Conservation (phyloP, 2,329 filamentous ascomycete genomes). For the Colletotrichum euphorbiae region DNA sequence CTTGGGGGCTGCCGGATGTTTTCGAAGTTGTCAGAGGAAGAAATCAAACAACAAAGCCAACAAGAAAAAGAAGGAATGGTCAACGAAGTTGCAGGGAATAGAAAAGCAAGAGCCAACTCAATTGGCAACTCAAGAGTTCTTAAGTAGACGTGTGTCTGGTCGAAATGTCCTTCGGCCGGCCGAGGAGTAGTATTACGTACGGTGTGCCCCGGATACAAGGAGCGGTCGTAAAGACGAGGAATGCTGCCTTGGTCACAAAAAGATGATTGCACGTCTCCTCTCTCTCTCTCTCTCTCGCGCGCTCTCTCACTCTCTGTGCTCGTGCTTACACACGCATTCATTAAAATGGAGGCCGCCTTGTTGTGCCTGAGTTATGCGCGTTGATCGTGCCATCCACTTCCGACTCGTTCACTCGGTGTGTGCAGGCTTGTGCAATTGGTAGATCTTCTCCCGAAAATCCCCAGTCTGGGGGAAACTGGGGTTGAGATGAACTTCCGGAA, state of each 20-base stretch:
- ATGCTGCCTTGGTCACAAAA: slow-evolving; percentile 17
- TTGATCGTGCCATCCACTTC: slow-evolving; percentile 17
- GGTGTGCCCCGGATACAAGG: slow-evolving; percentile 13
- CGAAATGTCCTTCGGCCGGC: slow-evolving; percentile 1
- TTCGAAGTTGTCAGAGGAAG: not conserved
- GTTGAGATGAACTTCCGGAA: slow-evolving; percentile 23
- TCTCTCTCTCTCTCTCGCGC: not conserved
- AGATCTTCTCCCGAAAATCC: slow-evolving; percentile 16
- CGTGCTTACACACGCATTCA: not conserved
- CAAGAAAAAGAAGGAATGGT: not conserved
- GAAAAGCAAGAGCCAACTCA: slow-evolving; percentile 9
- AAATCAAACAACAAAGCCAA: not conserved
- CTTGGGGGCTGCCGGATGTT: not conserved
- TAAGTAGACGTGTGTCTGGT: slow-evolving; percentile 17
- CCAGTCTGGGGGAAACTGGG: slow-evolving; percentile 36
- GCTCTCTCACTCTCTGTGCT: not conserved
- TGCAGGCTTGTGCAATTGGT: slow-evolving; percentile 17
- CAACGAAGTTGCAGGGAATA: slow-evolving; percentile 10
- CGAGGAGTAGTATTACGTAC: slow-evolving; percentile 18
- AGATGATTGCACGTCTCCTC: not conserved
- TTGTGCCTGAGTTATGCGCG: slow-evolving; percentile 17
- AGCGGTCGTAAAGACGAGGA: slow-evolving; percentile 14
- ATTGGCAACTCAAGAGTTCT: slow-evolving; percentile 9
- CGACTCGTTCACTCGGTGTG: slow-evolving; percentile 9
- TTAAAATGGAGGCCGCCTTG: slow-evolving; percentile 1